A percentile compares a stretch with the other conserved stretches of the same genome.
phyloP scores from a whole-genome alignment of 805 yeast genomes.

The Ogataea thermomethanolica region DNA sequence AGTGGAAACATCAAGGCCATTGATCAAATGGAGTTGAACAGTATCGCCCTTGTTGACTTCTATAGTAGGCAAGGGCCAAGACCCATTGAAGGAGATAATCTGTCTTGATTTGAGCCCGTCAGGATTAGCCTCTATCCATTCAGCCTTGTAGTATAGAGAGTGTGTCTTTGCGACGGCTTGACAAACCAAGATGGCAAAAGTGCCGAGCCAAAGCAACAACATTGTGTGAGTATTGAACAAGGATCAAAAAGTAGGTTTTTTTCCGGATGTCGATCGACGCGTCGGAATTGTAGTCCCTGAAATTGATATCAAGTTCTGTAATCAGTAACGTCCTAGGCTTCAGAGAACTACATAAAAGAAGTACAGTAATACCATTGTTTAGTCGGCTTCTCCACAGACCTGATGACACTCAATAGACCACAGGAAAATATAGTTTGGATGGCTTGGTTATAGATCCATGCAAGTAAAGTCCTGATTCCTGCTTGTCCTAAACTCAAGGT shows the following conservation, averaged over 20 bases:
- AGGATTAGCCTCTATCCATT: conserved; percentile 62
- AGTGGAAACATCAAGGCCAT: conserved; percentile 53
- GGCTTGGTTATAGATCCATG: no score
- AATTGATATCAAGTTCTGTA: no score
- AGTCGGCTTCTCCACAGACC: no score
- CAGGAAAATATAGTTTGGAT: no score
- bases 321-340: no score
- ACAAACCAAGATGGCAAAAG: conserved; percentile 3
- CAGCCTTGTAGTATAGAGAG: conserved; percentile 52
- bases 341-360: no score
- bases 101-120: conserved; percentile 56
- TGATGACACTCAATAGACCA: no score
- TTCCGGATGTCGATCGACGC: not conserved
- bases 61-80: conserved; percentile 73
- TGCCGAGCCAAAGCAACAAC: conserved; percentile 1
- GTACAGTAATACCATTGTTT: no score
- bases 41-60: conserved; percentile 64
- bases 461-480: no score
- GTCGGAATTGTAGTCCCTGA: not conserved
- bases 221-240: not conserved
- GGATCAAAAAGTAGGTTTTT: not conserved
- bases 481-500: no score
- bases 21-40: conserved; percentile 55
- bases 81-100: conserved; percentile 63
- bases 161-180: conserved; percentile 40